Conservation (phyloP, 192 early-diverging fungal species). For the Backusella westeae region DNA sequence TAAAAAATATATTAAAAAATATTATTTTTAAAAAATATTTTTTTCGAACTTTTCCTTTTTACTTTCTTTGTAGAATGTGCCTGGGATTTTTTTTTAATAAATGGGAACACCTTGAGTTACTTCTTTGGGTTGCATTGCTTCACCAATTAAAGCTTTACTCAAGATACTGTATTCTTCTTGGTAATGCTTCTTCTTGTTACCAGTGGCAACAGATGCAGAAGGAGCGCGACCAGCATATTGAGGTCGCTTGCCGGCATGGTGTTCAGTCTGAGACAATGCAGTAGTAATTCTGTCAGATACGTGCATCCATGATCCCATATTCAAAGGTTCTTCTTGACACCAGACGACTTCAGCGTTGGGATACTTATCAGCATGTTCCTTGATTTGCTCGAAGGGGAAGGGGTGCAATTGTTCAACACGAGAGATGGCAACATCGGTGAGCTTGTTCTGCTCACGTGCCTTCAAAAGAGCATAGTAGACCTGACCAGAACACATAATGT, state of each 20-base stretch:
- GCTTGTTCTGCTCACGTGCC: constrained; percentile 89
- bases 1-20: background rate
- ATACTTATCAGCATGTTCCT: constrained; percentile 86
- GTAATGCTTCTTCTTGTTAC: constrained; percentile 94
- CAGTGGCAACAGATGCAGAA: constrained; percentile 88
- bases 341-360: constrained; percentile 90
- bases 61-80: background rate
- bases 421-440: constrained; percentile 87
- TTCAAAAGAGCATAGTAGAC: constrained; percentile 92
- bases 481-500: constrained; percentile 95
- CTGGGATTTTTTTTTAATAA: constrained; percentile 39
- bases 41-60: constrained; percentile 3
- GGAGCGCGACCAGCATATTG: constrained; percentile 79
- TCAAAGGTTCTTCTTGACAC: constrained; percentile 95
- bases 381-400: constrained; percentile 92
- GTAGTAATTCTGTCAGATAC: constrained; percentile 87
- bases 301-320: constrained; percentile 90
- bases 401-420: constrained; percentile 93
- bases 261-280: constrained; percentile 67
- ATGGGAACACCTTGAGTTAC: constrained; percentile 72
- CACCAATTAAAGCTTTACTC: constrained; percentile 69
- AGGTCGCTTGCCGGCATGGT: constrained; percentile 55
- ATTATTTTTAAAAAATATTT: background rate
- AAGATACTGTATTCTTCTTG: constrained; percentile 76
- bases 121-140: constrained; percentile 62